Evolutionary conservation across 129 eudicot genomes (phyloP).

Genomic region (Chrysanthemum seticuspe): DNA sequence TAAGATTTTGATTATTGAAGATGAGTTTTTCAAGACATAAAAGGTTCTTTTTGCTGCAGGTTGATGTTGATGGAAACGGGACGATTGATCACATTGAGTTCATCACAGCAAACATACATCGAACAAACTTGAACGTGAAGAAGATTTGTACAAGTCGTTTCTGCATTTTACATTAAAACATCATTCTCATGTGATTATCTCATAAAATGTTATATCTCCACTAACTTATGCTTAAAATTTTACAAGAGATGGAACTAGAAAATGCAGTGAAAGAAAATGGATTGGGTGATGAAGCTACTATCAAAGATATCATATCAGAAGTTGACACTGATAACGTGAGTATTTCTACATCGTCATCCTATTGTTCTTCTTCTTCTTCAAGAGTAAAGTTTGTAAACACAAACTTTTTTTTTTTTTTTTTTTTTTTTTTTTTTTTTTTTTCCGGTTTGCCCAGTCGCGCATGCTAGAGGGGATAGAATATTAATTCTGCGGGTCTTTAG

Average conservation of each 20-base stretch:
- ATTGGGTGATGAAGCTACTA: constrained; percentile 73
- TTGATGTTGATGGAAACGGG: constrained; percentile 93
- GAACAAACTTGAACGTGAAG: constrained; percentile 81
- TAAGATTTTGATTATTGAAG: background rate
- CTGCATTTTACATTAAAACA: constrained; percentile 20
- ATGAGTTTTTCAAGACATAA: background rate
- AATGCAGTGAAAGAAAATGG: constrained; percentile 80
- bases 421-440: background rate
- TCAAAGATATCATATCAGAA: constrained; percentile 79
- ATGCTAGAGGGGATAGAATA: constrained; percentile 55
- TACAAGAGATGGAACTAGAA: constrained; percentile 81
- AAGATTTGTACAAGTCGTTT: constrained; percentile 71
- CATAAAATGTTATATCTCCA: background rate
- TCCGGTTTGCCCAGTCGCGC: constrained; percentile 16
- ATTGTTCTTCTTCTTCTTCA: background rate
- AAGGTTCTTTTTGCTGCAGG: constrained; percentile 37
- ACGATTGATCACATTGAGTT: constrained; percentile 87
- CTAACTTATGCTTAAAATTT: constrained; percentile 13
- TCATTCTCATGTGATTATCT: background rate
- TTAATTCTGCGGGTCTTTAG: constrained; percentile 20
- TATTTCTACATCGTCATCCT: background rate
- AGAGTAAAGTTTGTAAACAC: background rate
- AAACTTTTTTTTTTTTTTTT: background rate
- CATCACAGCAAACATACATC: constrained; percentile 92
- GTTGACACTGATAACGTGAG: constrained; percentile 90